phyloP scores from a whole-genome alignment of 164 flowering plant genomes.

The Nymphaea colorata region DNA sequence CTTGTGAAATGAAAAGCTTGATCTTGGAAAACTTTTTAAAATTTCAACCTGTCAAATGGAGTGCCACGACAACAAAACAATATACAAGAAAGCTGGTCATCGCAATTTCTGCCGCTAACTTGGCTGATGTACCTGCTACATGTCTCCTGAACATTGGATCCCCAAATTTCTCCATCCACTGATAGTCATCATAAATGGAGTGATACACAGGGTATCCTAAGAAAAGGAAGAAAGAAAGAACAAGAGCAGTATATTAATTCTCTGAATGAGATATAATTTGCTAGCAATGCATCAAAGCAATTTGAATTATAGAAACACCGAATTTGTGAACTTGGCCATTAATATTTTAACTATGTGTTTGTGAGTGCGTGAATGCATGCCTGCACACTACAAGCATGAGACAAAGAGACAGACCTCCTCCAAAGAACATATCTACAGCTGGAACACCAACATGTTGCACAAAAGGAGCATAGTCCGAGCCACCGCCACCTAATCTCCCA shows the following conservation, averaged over 20 bases:
- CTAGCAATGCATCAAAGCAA: neutral
- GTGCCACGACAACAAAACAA: too few species aligned
- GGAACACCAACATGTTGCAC: conserved; percentile 70
- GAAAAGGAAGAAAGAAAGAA: neutral
- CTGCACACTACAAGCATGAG: neutral
- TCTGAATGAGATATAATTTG: neutral
- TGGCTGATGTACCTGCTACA: conserved; percentile 41
- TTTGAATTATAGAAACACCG: too few species aligned
- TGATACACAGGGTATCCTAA: conserved; percentile 73
- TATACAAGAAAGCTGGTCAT: too few species aligned
- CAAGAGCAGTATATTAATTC: neutral
- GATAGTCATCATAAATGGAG: conserved; percentile 63
- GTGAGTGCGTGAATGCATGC: too few species aligned
- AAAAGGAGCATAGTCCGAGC: conserved; percentile 63
- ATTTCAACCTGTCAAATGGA: too few species aligned
- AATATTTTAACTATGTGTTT: too few species aligned
- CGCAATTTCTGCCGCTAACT: too few species aligned
- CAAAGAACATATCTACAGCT: conserved; percentile 42
- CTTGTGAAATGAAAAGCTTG: too few species aligned
- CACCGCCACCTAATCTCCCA: conserved; percentile 48
- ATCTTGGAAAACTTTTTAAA: too few species aligned
- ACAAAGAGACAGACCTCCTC: conserved; percentile 27
- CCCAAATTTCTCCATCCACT: conserved; percentile 71
- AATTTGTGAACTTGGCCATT: neutral
- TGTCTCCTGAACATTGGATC: conserved; percentile 67